Percentiles rank a stretch among this genome's conserved stretches.
Evolutionary conservation across 2,329 filamentous ascomycete species (phyloP).

Genomic region (Verticillium nubilum): DNA sequence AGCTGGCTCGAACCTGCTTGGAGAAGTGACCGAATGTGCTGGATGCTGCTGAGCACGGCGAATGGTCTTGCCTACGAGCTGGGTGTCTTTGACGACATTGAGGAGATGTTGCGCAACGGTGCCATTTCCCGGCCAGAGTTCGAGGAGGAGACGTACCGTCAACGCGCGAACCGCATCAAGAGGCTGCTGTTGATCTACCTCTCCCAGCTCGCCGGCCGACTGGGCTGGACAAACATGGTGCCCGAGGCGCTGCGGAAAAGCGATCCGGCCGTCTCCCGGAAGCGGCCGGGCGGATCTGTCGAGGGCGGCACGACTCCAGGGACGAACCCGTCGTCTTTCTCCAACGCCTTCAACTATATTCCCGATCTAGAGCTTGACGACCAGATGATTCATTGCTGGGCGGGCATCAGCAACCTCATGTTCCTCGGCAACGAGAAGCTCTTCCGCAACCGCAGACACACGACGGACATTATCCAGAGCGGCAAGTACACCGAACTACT

Average conservation of each 20-base stretch:
- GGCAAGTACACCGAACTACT: conserved; percentile 79
- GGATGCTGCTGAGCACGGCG: conserved; percentile 92
- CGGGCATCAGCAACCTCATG: conserved; percentile 88
- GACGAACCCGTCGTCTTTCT: conserved; percentile 50
- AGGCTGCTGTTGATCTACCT: conserved; percentile 85
- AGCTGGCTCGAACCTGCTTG: conserved; percentile 96
- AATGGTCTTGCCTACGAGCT: conserved; percentile 89
- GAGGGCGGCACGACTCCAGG: conserved; percentile 48
- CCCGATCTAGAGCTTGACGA: conserved; percentile 62
- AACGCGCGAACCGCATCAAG: conserved; percentile 76
- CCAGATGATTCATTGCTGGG: conserved; percentile 82
- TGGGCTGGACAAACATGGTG: conserved; percentile 92
- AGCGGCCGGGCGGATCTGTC: conserved; percentile 20
- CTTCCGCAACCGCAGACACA: conserved; percentile 82
- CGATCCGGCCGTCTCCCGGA: conserved; percentile 49
- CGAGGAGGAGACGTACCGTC: conserved; percentile 71
- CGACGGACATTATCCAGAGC: conserved; percentile 80
- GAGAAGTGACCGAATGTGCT: conserved; percentile 92
- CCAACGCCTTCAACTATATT: conserved; percentile 59
- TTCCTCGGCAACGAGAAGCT: conserved; percentile 83
- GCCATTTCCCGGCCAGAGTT: conserved; percentile 59
- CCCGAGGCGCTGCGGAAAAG: conserved; percentile 59
- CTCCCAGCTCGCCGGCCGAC: conserved; percentile 84
- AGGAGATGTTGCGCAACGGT: conserved; percentile 57
- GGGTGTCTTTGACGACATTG: conserved; percentile 89